Percentiles rank a stretch among this genome's conserved stretches.
phyloP scores from a whole-genome alignment of 345 rosid genomes.

The Stellera chamaejasme region DNA sequence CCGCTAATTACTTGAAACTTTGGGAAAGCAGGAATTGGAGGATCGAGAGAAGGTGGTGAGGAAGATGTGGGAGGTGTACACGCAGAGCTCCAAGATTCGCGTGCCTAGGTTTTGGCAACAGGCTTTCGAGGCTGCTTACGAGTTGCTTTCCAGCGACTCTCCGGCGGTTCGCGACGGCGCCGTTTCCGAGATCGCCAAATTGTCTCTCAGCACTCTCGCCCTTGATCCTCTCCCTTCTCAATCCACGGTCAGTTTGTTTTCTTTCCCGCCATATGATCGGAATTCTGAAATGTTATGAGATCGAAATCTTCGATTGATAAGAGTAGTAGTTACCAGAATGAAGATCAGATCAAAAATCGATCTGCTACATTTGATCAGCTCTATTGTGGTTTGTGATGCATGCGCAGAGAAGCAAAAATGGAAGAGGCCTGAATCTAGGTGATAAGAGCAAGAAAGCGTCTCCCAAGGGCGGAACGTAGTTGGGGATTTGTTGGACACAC shows the following conservation, averaged over 20 bases:
- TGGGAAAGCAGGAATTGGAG: slow-evolving; percentile 49
- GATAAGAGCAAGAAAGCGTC: too few relatives aligned
- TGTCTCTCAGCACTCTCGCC: slow-evolving; percentile 36
- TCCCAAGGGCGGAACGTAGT: too few relatives aligned
- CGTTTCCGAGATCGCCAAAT: slow-evolving; percentile 69
- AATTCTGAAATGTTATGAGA: background rate
- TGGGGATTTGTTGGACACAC: too few relatives aligned
- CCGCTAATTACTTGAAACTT: background rate
- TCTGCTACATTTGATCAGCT: too few relatives aligned
- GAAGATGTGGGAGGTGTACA: slow-evolving; percentile 79
- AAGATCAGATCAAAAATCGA: too few relatives aligned
- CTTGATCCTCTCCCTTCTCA: slow-evolving; percentile 21
- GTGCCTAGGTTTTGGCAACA: slow-evolving; percentile 67
- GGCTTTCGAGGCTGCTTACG: slow-evolving; percentile 80
- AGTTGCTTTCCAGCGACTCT: slow-evolving; percentile 48
- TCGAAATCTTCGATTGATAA: background rate
- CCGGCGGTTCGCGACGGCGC: slow-evolving; percentile 42
- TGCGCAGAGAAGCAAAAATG: too few relatives aligned
- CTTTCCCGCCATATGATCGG: background rate
- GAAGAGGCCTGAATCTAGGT: too few relatives aligned
- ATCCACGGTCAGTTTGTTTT: slow-evolving; percentile 11
- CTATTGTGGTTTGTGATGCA: too few relatives aligned
- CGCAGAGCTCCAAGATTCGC: slow-evolving; percentile 38
- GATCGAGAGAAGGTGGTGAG: slow-evolving; percentile 72
- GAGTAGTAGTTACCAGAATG: too few relatives aligned